A percentile compares a stretch with the other conserved stretches of the same genome.
phyloP scores from a whole-genome alignment of 495 filamentous ascomycete genomes.

The Penicillium flavigenum region DNA sequence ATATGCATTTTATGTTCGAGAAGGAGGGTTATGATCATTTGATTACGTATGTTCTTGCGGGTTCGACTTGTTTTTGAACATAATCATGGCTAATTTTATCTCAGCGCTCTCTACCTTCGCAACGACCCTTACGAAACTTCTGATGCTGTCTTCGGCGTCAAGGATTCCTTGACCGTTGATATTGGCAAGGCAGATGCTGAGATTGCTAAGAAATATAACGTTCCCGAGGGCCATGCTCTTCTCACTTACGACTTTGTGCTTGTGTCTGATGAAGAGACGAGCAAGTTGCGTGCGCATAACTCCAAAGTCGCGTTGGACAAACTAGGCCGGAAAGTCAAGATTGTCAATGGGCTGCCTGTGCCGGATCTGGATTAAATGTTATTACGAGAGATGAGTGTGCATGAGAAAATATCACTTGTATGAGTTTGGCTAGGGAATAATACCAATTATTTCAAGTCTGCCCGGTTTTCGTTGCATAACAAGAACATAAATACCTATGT shows the following conservation, averaged over 20 bases:
- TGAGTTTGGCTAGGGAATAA: not conserved
- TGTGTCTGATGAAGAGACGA: slow-evolving; percentile 68
- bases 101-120: slow-evolving; percentile 74
- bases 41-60: slow-evolving; percentile 64
- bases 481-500: no score
- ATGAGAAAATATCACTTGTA: not conserved
- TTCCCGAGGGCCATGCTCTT: slow-evolving; percentile 53
- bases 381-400: not conserved
- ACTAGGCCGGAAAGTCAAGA: slow-evolving; percentile 70
- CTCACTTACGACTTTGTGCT: slow-evolving; percentile 75
- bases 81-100: not conserved
- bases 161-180: slow-evolving; percentile 76
- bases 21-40: slow-evolving; percentile 82
- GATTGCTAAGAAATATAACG: slow-evolving; percentile 56
- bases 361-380: slow-evolving; percentile 63
- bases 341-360: slow-evolving; percentile 80
- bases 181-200: slow-evolving; percentile 62
- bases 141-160: slow-evolving; percentile 92
- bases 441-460: no score
- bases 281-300: slow-evolving; percentile 64
- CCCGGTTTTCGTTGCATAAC: no score
- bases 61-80: not conserved
- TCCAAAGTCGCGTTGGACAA: slow-evolving; percentile 69
- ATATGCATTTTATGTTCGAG: slow-evolving; percentile 96
- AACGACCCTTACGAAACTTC: slow-evolving; percentile 87